These are phyloP conservation scores for Pestalotiopsis sp. DNA, from an alignment of 2,329 filamentous ascomycete genomes.

Conservation along the genomic window DNA sequence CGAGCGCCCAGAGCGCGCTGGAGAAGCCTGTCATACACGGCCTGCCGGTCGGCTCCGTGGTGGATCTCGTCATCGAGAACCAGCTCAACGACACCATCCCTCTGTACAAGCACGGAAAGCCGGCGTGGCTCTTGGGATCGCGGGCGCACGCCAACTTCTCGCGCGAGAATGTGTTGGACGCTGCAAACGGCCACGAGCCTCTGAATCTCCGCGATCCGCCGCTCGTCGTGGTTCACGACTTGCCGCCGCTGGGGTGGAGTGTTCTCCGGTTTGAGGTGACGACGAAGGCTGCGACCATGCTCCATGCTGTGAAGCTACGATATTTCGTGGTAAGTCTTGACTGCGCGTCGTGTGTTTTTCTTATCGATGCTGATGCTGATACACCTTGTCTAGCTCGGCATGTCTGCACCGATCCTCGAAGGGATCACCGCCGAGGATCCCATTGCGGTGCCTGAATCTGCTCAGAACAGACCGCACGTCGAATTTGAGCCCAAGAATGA, in stretches of 20 bases:
- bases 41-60: conserved; percentile 7
- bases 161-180: conserved; percentile 9
- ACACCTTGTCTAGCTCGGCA: conserved; percentile 5
- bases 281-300: conserved; percentile 15
- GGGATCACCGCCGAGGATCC: conserved; percentile 10
- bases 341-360: no score
- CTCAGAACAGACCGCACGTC: conserved; percentile 15
- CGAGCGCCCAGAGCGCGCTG: neutral
- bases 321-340: conserved; percentile 17
- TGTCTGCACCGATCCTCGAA: conserved; percentile 13
- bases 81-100: conserved; percentile 17
- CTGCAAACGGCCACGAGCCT: neutral
- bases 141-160: conserved; percentile 10
- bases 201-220: conserved; percentile 20
- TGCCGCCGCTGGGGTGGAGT: conserved; percentile 18
- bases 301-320: conserved; percentile 17
- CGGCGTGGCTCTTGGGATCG: conserved; percentile 21
- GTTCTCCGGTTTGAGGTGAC: conserved; percentile 17
- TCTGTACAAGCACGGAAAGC: conserved; percentile 24
- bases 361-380: neutral
- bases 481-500: conserved; percentile 18
- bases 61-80: conserved; percentile 13
- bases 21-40: conserved; percentile 9
- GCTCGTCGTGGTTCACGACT: conserved; percentile 15
- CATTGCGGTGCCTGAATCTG: conserved; percentile 11